phyloP scores from a whole-genome alignment of 2,329 filamentous ascomycete genomes.

The Epichloe sp. region DNA sequence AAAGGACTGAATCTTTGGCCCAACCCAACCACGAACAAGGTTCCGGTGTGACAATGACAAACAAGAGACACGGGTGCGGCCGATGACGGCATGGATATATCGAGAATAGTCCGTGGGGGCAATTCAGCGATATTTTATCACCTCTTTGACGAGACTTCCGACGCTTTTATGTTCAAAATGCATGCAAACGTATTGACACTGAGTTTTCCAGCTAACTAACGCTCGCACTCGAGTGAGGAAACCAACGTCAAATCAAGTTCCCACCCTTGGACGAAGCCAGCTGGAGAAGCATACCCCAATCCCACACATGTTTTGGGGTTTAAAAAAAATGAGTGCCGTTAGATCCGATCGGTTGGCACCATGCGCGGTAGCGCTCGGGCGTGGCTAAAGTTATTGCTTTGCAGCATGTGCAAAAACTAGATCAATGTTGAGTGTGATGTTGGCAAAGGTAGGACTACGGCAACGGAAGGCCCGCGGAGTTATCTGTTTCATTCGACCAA shows the following conservation, averaged over 20 bases:
- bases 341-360: not conserved
- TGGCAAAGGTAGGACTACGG: too few species aligned
- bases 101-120: not conserved
- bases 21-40: not conserved
- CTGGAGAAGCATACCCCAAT: not conserved
- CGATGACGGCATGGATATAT: not conserved
- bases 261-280: too few species aligned
- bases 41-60: too few species aligned
- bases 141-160: not conserved
- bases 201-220: too few species aligned
- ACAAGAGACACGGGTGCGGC: not conserved
- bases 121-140: not conserved
- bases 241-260: too few species aligned
- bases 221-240: too few species aligned
- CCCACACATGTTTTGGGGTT: not conserved
- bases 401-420: not conserved
- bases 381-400: not conserved
- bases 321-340: not conserved
- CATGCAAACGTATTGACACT: not conserved
- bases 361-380: not conserved
- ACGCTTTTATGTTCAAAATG: not conserved
- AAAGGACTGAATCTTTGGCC: not conserved
- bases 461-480: not conserved
- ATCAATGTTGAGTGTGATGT: too few species aligned
- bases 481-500: not conserved